phyloP scores from a whole-genome alignment of 2,329 filamentous ascomycete species.

The Ramularia endophylla region DNA sequence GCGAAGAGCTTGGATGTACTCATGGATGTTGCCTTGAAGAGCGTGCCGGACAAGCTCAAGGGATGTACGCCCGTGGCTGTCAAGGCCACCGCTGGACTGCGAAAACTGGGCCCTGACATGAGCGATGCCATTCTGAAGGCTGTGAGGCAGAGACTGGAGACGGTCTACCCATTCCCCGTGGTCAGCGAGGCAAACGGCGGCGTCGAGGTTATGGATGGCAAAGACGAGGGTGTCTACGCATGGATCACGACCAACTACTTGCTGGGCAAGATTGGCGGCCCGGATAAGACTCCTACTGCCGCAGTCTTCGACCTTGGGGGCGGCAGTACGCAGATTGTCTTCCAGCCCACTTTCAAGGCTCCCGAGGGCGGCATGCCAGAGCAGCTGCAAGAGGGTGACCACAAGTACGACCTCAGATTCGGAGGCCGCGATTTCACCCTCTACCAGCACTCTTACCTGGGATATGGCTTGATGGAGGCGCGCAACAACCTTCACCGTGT shows the following conservation, averaged over 20 bases:
- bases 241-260: slow-evolving; percentile 99
- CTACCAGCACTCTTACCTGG: slow-evolving; percentile 97
- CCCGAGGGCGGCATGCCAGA: slow-evolving; percentile 74
- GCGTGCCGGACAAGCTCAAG: slow-evolving; percentile 82
- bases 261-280: slow-evolving; percentile 91
- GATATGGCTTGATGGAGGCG: slow-evolving; percentile 93
- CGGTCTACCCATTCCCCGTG: slow-evolving; percentile 88
- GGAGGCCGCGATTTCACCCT: slow-evolving; percentile 85
- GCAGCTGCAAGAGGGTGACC: slow-evolving; percentile 79
- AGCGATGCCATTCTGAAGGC: slow-evolving; percentile 79
- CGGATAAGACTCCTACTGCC: slow-evolving; percentile 83
- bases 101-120: slow-evolving; percentile 74
- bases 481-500: slow-evolving; percentile 76
- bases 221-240: slow-evolving; percentile 94
- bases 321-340: slow-evolving; percentile 96
- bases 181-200: slow-evolving; percentile 79
- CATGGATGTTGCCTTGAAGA: slow-evolving; percentile 76
- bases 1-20: slow-evolving; percentile 85
- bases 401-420: slow-evolving; percentile 90
- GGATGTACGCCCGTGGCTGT: slow-evolving; percentile 93
- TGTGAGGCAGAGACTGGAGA: slow-evolving; percentile 78
- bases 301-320: slow-evolving; percentile 95
- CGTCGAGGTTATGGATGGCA: slow-evolving; percentile 95
- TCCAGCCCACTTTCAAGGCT: slow-evolving; percentile 85
- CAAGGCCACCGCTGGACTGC: slow-evolving; percentile 91